Conservation (phyloP, 805 yeast genomes). For the Wickerhamomyces kurtzmanii region DNA sequence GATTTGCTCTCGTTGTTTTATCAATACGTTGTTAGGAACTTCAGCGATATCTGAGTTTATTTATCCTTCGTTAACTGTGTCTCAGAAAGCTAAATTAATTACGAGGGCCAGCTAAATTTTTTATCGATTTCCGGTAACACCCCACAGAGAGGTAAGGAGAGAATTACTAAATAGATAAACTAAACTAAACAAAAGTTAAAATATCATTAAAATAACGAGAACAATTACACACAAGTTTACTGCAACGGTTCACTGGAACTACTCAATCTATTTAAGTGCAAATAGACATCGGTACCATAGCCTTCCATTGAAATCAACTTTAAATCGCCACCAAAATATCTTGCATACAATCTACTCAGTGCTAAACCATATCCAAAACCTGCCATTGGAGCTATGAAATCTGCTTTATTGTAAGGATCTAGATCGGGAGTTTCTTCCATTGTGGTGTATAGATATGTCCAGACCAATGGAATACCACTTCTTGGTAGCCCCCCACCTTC, state of each 20-base stretch:
- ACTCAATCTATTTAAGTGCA: conserved; percentile 74
- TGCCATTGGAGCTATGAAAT: conserved; percentile 85
- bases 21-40: too few species aligned
- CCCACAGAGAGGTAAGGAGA: too few species aligned
- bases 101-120: too few species aligned
- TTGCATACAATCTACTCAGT: conserved; percentile 74
- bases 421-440: conserved; percentile 63
- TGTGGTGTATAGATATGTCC: conserved; percentile 89
- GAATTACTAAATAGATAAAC: too few species aligned
- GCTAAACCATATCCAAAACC: conserved; percentile 93
- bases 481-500: conserved; percentile 94
- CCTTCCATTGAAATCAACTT: conserved; percentile 88
- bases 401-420: conserved; percentile 35
- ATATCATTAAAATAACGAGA: too few species aligned
- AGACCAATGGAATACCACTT: conserved; percentile 71
- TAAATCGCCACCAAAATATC: conserved; percentile 87
- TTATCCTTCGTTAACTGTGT: too few species aligned
- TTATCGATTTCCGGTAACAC: too few species aligned
- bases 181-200: too few species aligned
- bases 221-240: conserved; percentile 1
- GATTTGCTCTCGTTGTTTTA: too few species aligned
- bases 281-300: conserved; percentile 85
- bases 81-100: too few species aligned
- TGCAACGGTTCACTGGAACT: conserved; percentile 59
- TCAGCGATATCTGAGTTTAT: too few species aligned